Evolutionary conservation across 2,329 filamentous ascomycete species (phyloP).

Genomic region (Pseudocercospora cruenta): DNA sequence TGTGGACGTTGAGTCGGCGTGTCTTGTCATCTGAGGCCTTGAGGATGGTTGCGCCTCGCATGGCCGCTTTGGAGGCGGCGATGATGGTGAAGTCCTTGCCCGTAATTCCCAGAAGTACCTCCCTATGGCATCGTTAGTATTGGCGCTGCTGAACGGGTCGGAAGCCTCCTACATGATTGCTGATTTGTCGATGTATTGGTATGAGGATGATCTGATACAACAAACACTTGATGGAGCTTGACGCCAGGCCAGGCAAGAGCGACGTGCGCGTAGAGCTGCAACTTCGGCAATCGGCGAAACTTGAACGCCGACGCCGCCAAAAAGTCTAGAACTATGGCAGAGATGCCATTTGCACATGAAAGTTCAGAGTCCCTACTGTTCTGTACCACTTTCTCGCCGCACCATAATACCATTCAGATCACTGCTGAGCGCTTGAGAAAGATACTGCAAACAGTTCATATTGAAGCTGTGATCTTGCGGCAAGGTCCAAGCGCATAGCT

Average conservation of each 20-base stretch:
- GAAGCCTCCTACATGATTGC: slow-evolving; percentile 28
- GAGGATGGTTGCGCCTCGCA: slow-evolving; percentile 94
- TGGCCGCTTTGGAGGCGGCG: slow-evolving; percentile 95
- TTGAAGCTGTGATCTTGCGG: background rate
- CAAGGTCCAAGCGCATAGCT: background rate
- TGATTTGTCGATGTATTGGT: slow-evolving; percentile 9
- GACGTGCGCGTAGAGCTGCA: slow-evolving; percentile 4
- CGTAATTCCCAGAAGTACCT: slow-evolving; percentile 96
- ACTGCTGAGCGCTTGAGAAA: too few species aligned
- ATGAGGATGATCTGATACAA: slow-evolving; percentile 18
- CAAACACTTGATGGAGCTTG: slow-evolving; percentile 4
- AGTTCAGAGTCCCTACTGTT: slow-evolving; percentile 5
- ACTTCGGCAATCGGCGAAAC: background rate
- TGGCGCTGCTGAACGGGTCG: background rate
- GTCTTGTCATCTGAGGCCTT: slow-evolving; percentile 98
- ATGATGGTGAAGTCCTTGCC: slow-evolving; percentile 99
- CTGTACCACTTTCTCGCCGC: too few species aligned
- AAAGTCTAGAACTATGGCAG: background rate
- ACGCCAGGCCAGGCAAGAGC: slow-evolving; percentile 2
- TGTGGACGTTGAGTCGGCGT: slow-evolving; percentile 86
- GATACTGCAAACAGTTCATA: too few species aligned
- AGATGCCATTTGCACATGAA: slow-evolving; percentile 18
- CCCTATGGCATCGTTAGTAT: slow-evolving; percentile 60
- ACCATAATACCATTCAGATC: too few species aligned
- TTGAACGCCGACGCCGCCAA: background rate